Evolutionary conservation across 768 basidiomycete species (phyloP), one percentile per base, ranked within the genome.

Genomic region (Lentinula sp.): DNA sequence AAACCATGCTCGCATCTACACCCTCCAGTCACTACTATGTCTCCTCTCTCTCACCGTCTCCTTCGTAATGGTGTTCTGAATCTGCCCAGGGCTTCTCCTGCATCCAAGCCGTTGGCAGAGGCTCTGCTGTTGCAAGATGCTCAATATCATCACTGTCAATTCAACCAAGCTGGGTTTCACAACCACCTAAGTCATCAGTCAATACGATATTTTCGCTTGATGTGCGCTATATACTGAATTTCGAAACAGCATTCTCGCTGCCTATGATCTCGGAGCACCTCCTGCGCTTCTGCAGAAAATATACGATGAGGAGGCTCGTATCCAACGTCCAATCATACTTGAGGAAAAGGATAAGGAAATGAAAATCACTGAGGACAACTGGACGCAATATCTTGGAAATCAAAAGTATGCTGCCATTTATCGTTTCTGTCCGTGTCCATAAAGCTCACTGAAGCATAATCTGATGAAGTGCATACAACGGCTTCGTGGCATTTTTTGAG

Each of bases 141-240:
- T 15, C 71, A 80, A 58, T 66, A 70, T 15, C 77, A 84, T 62
- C 84, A 85, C 62, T 83, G 83, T 65, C 79, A 77, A 66, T 83
- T 77, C 64, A 69, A 74, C 10, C 55, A 67, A 16, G 70, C 73
- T 16, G 75, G 76, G 2, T 73, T 85, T 32, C 84, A 86, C 65
- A 85, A 85, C 66, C 85, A 86, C 67, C 68, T 83, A 13, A 80
- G 78, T 64, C 84, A 86, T 65, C 84, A 85, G 84, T 85, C 55
- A 69, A 80, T 65, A 35, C 45, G n/a, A 23, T 31, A 49, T 63
- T 18, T 23, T 16, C 40, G 46, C 11, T 42, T 8, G 8, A 28
- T 21, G 55, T 21, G 43, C 54, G 11, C 18, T 11, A n/a, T 31
- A 15, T 18, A 15, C 11, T 21, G 8, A 23, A 6, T 1, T 35